phyloP scores from a whole-genome alignment of 805 yeast species.

The Metschnikowia lachancei region DNA sequence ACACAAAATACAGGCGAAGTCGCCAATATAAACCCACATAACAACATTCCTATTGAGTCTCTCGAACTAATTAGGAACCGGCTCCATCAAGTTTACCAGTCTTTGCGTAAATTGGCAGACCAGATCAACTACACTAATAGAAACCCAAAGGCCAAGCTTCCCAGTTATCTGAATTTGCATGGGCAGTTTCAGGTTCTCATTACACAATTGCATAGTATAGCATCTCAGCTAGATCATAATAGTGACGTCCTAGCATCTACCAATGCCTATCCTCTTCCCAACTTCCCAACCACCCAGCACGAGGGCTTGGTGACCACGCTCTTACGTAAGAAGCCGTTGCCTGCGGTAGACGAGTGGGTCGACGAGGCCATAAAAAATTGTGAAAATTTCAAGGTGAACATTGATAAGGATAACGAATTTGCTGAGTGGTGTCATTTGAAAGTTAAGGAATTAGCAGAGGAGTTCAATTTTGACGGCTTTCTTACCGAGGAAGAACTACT shows the following conservation, averaged over 20 bases:
- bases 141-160: constrained; percentile 39
- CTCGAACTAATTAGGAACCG: constrained; percentile 41
- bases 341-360: constrained; percentile 90
- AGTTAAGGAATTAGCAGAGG: constrained; percentile 52
- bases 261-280: constrained; percentile 78
- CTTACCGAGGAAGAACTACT: constrained; percentile 49
- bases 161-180: constrained; percentile 63
- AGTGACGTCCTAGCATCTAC: constrained; percentile 59
- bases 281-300: constrained; percentile 81
- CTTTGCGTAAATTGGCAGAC: constrained; percentile 38
- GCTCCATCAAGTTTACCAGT: constrained; percentile 42
- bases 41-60: constrained; percentile 35
- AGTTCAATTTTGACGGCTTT: constrained; percentile 62
- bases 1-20: constrained; percentile 28
- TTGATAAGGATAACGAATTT: constrained; percentile 54
- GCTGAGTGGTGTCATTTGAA: constrained; percentile 64
- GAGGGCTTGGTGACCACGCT: constrained; percentile 81
- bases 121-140: constrained; percentile 37
- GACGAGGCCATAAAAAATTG: constrained; percentile 26
- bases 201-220: constrained; percentile 79
- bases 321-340: constrained; percentile 80
- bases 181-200: constrained; percentile 79
- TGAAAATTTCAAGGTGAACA: constrained; percentile 25
- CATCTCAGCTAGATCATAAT: constrained; percentile 62
- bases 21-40: constrained; percentile 34